phyloP scores from a whole-genome alignment of 345 rosid species.

The Mallotus nudiflorus region DNA sequence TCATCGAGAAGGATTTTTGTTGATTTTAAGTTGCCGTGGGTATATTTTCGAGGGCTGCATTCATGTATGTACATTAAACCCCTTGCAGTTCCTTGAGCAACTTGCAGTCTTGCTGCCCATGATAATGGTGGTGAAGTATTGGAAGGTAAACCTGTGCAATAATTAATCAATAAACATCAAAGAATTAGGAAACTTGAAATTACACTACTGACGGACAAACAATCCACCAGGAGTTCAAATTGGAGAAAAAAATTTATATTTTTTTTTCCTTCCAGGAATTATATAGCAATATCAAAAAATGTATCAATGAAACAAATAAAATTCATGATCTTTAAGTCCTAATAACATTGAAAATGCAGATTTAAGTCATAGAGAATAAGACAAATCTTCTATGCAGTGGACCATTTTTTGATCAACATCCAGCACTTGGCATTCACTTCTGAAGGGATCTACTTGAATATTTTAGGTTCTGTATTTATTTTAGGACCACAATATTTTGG shows the following conservation, averaged over 20 bases:
- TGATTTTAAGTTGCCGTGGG: conserved; percentile 81
- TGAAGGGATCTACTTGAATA: conserved; percentile 21
- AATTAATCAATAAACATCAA: neutral
- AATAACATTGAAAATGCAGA: neutral
- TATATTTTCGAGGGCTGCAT: conserved; percentile 63
- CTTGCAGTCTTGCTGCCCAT: conserved; percentile 76
- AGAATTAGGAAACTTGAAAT: neutral
- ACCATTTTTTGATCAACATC: conserved; percentile 20
- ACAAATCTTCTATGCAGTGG: conserved; percentile 7
- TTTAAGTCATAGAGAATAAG: neutral
- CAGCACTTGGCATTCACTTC: conserved; percentile 10
- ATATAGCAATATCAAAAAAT: neutral
- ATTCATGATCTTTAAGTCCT: neutral
- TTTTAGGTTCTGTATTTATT: conserved; percentile 2
- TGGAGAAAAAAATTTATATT: neutral
- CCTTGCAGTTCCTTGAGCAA: conserved; percentile 88
- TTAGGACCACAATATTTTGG: conserved; percentile 30
- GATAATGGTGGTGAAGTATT: conserved; percentile 48
- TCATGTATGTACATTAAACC: conserved; percentile 86
- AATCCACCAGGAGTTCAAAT: neutral
- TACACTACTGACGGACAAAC: neutral
- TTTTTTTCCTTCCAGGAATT: too few relatives aligned
- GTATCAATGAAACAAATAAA: neutral
- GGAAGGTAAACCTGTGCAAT: conserved; percentile 56
- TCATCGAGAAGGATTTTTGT: conserved; percentile 84